Base-by-base conservation (phyloP, 2,329 filamentous ascomycete species). In the Verticillium klebahnii region DNA sequence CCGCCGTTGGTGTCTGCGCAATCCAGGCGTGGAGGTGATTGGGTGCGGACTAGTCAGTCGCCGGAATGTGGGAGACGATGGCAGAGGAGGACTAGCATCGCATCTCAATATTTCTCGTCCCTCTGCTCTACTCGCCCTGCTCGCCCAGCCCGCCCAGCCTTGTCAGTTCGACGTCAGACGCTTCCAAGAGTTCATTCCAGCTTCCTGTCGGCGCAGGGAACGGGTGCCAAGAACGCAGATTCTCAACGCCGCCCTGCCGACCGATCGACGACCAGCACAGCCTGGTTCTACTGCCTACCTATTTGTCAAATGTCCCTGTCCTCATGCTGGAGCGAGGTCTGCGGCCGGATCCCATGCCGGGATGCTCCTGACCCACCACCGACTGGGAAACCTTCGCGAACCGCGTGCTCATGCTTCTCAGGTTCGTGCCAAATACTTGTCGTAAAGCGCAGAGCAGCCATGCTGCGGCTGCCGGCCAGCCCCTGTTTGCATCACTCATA, bases 61-160 rank as follows among this genome's bases (percentile, higher is more conserved):
- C 2, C n/a, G 45, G 45, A 52, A 52, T 52, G 45, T 52, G 45
- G 45, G 45, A 23, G 45, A 52, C 17, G 23, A 9, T 12, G 19
- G 11, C 9, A 11, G 19, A 19, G n/a, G 45, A 52, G 23, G 45
- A 52, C 45, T 52, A 19, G 45, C 45, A 52, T 52, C 19, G 45
- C 11, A 11, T 7, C 19, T 52, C 45, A 52, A 52, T 52, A 52
- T 15, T 29, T 29, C 29, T 29, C 9, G n/a, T 23, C 45, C 19
- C 45, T 50, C 37, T 40, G 37, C 37, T 15, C 9, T 2, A 19
- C 45, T 11, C 15, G 37, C 37, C 37, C 45, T 2, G 45, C 45
- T 2, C 19, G 45, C 45, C 37, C 37, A 39, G 37, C 37, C 40
- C 39, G 61, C 55, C 19, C 56, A 61, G 63, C 59, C 63, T 64